A percentile compares a stretch with the other conserved stretches of the same genome.
These are phyloP conservation scores for Fomes fomentarius DNA, from an alignment of 1,284 basidiomycete species.

Conservation along the genomic window DNA sequence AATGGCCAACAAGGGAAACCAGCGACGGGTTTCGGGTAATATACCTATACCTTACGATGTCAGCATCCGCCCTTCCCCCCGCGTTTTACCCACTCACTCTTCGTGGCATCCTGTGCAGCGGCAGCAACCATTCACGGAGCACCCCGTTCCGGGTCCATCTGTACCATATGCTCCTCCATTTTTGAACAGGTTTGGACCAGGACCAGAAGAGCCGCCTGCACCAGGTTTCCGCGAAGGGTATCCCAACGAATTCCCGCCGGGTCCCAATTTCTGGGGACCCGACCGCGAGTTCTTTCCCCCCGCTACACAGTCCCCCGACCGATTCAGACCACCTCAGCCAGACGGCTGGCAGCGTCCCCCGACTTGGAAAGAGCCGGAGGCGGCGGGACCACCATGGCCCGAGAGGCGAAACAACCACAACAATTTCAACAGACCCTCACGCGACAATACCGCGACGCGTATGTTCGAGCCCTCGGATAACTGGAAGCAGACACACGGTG, in stretches of 20 bases:
- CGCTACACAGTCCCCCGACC: slow-evolving; percentile 55
- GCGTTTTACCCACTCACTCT: slow-evolving; percentile 19
- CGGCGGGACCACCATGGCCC: slow-evolving; percentile 35
- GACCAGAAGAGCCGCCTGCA: slow-evolving; percentile 40
- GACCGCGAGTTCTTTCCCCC: slow-evolving; percentile 43
- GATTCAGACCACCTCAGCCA: slow-evolving; percentile 40
- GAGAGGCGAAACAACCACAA: no score
- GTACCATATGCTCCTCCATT: slow-evolving; percentile 44
- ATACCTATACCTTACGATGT: slow-evolving; percentile 21
- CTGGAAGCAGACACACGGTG: slow-evolving; percentile 64
- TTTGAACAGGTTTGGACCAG: slow-evolving; percentile 54
- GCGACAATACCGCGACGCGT: slow-evolving; percentile 51
- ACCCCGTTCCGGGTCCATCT: slow-evolving; percentile 41
- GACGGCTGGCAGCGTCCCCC: slow-evolving; percentile 37
- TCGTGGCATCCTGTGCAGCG: slow-evolving; percentile 21
- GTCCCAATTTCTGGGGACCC: slow-evolving; percentile 40
- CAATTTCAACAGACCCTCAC: slow-evolving; percentile 36
- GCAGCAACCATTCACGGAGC: slow-evolving; percentile 20
- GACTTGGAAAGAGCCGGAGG: slow-evolving; percentile 24
- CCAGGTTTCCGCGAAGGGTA: slow-evolving; percentile 44
- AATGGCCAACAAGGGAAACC: slow-evolving; percentile 19
- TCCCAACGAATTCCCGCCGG: slow-evolving; percentile 43
- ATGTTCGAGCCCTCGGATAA: slow-evolving; percentile 72
- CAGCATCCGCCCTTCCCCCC: slow-evolving; percentile 15
- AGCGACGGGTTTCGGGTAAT: slow-evolving; percentile 19